Base-by-base conservation (phyloP, 306 rosid genomes). In the Glycine soja region DNA sequence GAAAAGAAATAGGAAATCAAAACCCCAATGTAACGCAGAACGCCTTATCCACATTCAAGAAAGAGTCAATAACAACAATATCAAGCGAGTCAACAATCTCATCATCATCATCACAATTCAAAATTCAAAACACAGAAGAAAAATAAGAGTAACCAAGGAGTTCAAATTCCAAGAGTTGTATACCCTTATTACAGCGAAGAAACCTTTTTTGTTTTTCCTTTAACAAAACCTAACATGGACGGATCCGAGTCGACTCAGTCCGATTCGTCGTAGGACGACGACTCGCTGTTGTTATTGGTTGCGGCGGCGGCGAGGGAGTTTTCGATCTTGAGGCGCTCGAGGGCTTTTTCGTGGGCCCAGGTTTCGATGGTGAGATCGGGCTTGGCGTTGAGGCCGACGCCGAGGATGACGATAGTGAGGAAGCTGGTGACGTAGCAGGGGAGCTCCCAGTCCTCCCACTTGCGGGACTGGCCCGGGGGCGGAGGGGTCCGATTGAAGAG, bases 381-480 rank as follows among this genome's bases (percentile, higher is more conserved):
- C 90, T 95, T 95, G 70, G 99, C 99, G 80, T 93, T 92, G 84
- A 95, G 99, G 5, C 99, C 99, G 15, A 95, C 99, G 32, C 99
- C 99, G 14, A 95, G 99, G 80, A 95, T 95, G 24, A 95, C 99
- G 83, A 95, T 93, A 65, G 99, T 89, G 76, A 96, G 94, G 85
- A 96, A 96, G 83, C 99, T 96, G 8, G 99, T 92, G 84, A 96
- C 72, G 85, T 96, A 96, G 93, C 99, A 96, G 6, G 99, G 99
- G 2, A 96, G 93, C 71, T 96, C 99, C 99, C 99, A 96, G 46
- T 96, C 99, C 74, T 96, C 99, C 99, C 99, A 96, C 64, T 88
- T 92, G 6, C 99, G 98, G 5, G 98, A 70, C 74, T 93, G 83
- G 3, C 99, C 99, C 0, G 93, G 88, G 3, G 98, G 88, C 0